A percentile compares a stretch with the other conserved stretches of the same genome.
Evolutionary conservation across 305 asterid species (phyloP).

Genomic region (Plantago lanceolata): DNA sequence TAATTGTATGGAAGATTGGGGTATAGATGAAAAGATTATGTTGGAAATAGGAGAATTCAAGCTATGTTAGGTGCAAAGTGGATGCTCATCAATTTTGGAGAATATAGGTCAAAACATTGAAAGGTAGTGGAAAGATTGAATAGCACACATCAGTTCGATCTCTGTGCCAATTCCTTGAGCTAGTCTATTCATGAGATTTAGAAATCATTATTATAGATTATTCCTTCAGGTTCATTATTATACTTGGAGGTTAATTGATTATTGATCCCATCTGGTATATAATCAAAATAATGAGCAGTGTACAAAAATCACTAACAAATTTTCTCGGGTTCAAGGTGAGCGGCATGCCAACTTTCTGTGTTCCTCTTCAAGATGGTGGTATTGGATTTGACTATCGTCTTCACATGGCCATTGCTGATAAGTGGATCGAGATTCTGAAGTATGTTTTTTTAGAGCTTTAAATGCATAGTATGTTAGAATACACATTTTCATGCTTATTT

Average conservation of each 20-base stretch:
- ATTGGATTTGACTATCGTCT: slow-evolving; percentile 96
- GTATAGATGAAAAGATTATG: neutral
- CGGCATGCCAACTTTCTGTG: slow-evolving; percentile 97
- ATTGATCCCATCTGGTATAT: too few species aligned
- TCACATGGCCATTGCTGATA: slow-evolving; percentile 98
- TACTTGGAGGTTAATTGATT: too few species aligned
- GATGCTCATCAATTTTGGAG: neutral
- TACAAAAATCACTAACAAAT: neutral
- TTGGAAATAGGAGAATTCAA: slow-evolving; percentile 12
- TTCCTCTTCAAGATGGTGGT: slow-evolving; percentile 94
- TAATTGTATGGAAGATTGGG: neutral
- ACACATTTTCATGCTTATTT: slow-evolving; percentile 18
- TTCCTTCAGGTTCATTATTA: neutral
- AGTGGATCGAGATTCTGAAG: slow-evolving; percentile 96
- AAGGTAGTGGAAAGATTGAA: neutral
- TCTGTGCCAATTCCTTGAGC: neutral
- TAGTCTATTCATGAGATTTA: too few species aligned
- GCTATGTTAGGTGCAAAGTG: neutral
- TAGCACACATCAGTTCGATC: neutral
- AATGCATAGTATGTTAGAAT: slow-evolving; percentile 5
- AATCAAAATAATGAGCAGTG: neutral
- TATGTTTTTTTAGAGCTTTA: slow-evolving; percentile 37
- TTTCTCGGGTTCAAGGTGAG: slow-evolving; percentile 71
- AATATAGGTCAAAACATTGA: neutral
- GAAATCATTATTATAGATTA: too few species aligned